Conservation (phyloP, 345 rosid species). For the Diplotaxis tenuifolia region DNA sequence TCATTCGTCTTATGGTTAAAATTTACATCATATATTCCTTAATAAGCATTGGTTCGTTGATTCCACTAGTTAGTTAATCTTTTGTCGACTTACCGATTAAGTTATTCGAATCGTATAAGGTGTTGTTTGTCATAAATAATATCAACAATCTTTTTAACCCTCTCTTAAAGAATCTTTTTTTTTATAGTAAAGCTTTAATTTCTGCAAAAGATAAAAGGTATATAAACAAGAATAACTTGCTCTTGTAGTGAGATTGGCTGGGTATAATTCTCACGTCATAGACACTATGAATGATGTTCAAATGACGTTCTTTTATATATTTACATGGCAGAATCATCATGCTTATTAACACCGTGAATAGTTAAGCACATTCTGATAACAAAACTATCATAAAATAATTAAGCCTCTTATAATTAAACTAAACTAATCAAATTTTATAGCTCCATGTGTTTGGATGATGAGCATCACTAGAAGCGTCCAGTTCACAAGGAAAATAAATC, state of each 20-base stretch:
- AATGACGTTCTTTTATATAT: constrained; percentile 20
- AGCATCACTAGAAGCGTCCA: constrained; percentile 26
- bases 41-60: constrained; percentile 28
- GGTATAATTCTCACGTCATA: constrained; percentile 3
- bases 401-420: constrained; percentile 17
- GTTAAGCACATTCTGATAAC: constrained; percentile 24
- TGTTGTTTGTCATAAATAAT: constrained; percentile 22
- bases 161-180: constrained; percentile 16
- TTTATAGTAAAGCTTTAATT: constrained; percentile 14
- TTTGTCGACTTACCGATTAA: constrained; percentile 20
- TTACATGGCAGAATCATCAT: constrained; percentile 28
- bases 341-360: constrained; percentile 21
- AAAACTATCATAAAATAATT: constrained; percentile 3
- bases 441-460: constrained; percentile 34
- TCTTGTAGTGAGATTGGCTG: constrained; percentile 22
- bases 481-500: constrained; percentile 51
- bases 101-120: constrained; percentile 30
- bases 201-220: constrained; percentile 8
- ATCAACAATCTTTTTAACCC: constrained; percentile 26
- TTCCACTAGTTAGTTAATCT: constrained; percentile 29
- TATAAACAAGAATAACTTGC: not conserved
- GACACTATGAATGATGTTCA: not conserved
- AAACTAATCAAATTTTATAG: constrained; percentile 17
- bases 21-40: constrained; percentile 39
- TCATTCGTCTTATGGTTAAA: constrained; percentile 39